phyloP scores from a whole-genome alignment of 768 basidiomycete species.

The Boletus vinaceobasis region DNA sequence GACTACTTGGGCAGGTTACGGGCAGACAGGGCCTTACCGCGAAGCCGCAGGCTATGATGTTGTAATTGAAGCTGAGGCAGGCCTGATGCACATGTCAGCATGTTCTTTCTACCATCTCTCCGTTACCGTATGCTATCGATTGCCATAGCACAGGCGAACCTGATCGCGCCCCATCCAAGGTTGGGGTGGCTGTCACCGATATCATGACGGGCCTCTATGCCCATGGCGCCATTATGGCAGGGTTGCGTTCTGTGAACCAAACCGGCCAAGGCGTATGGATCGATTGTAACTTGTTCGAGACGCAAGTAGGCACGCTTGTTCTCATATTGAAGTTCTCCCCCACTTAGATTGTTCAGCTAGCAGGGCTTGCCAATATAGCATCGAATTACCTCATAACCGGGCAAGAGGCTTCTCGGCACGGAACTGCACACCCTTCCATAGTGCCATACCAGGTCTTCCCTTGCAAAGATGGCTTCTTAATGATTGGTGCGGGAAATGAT shows the following conservation, averaged over 20 bases:
- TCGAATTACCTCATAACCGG: conserved; percentile 90
- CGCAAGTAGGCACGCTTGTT: conserved; percentile 55
- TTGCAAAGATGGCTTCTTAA: conserved; percentile 82
- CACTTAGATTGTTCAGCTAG: conserved; percentile 50
- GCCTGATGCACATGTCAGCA: conserved; percentile 87
- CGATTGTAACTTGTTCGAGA: conserved; percentile 90
- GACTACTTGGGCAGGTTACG: conserved; percentile 50
- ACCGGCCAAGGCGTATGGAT: conserved; percentile 90
- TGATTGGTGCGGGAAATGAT: conserved; percentile 93
- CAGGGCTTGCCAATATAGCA: conserved; percentile 88
- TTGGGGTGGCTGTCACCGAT: conserved; percentile 94
- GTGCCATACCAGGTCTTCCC: conserved; percentile 92
- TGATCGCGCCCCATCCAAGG: conserved; percentile 83
- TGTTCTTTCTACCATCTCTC: conserved; percentile 8
- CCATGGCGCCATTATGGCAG: conserved; percentile 91
- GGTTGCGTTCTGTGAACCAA: conserved; percentile 72
- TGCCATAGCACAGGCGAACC: conserved; percentile 77
- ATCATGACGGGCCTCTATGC: conserved; percentile 86
- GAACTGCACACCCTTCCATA: conserved; percentile 92
- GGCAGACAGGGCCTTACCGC: conserved; percentile 87
- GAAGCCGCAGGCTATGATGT: conserved; percentile 87
- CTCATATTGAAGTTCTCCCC: not conserved
- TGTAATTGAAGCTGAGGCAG: conserved; percentile 83
- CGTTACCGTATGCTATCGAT: conserved; percentile 10
- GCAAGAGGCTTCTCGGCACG: conserved; percentile 77